Evolutionary conservation across 768 basidiomycete species (phyloP).

Genomic region (Trichaptum fuscoviolaceum): DNA sequence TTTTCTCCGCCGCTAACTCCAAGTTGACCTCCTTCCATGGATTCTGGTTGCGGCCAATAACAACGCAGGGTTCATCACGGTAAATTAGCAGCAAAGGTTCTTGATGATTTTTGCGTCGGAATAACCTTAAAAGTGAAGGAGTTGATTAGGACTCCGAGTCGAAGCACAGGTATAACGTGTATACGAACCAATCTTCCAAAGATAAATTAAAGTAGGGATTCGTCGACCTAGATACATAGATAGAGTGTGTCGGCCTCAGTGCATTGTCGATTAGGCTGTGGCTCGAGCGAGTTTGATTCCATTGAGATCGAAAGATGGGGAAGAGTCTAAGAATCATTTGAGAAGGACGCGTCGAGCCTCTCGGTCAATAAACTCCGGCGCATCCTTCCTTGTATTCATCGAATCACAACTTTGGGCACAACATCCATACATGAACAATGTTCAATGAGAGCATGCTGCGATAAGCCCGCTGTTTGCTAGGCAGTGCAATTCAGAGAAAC

Average conservation of each 20-base stretch:
- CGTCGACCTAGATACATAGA: slow-evolving; percentile 71
- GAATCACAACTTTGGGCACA: too few relatives aligned
- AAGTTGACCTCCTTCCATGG: slow-evolving; percentile 98
- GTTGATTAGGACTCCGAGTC: slow-evolving; percentile 1
- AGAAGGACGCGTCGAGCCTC: not conserved
- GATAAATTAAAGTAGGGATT: slow-evolving; percentile 89
- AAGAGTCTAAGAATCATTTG: not conserved
- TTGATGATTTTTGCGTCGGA: slow-evolving; percentile 64
- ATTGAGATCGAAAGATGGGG: not conserved
- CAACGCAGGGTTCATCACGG: slow-evolving; percentile 80
- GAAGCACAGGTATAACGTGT: not conserved
- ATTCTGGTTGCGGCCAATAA: slow-evolving; percentile 95
- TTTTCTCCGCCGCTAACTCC: slow-evolving; percentile 39
- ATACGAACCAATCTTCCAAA: slow-evolving; percentile 79
- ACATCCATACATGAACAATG: not conserved
- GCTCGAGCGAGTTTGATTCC: not conserved
- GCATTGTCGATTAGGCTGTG: slow-evolving; percentile 10
- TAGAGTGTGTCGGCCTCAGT: slow-evolving; percentile 33
- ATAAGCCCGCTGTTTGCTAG: not conserved
- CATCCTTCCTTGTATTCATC: too few relatives aligned
- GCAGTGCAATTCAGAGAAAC: not conserved
- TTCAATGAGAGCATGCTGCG: not conserved
- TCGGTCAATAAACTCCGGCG: too few relatives aligned
- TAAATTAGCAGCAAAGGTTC: slow-evolving; percentile 82
- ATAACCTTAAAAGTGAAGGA: slow-evolving; percentile 45